These are phyloP conservation scores for Phoma sp. DNA, from an alignment of 2,329 filamentous ascomycete species.

Conservation along the genomic window DNA sequence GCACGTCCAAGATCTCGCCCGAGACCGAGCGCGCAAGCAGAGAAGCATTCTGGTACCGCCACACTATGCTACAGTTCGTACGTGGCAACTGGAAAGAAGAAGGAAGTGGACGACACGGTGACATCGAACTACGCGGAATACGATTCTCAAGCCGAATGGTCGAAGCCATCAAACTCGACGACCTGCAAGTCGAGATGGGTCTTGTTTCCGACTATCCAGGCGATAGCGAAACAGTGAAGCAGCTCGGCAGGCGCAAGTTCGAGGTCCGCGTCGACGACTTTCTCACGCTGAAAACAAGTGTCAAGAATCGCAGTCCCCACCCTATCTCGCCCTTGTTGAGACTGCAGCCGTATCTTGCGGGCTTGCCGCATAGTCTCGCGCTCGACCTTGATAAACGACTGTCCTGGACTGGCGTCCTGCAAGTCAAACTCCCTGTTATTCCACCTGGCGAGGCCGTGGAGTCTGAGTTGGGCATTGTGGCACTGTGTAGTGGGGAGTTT, in stretches of 20 bases:
- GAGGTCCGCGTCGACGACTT: constrained; percentile 66
- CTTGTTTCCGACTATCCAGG: constrained; percentile 27
- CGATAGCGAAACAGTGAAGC: constrained; percentile 29
- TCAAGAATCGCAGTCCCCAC: constrained; percentile 75
- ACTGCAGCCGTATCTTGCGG: constrained; percentile 77
- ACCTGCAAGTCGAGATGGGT: constrained; percentile 69
- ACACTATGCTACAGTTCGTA: constrained; percentile 76
- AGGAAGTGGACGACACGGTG: constrained; percentile 64
- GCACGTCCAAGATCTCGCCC: constrained; percentile 77
- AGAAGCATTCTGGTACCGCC: constrained; percentile 91
- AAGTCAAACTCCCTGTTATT: constrained; percentile 73
- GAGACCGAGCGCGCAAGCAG: constrained; percentile 79
- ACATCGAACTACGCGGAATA: constrained; percentile 78
- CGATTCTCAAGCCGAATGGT: constrained; percentile 80
- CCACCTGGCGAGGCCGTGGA: constrained; percentile 65
- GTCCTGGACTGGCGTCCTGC: constrained; percentile 83
- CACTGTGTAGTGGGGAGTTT: constrained; percentile 81
- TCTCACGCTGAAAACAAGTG: constrained; percentile 70
- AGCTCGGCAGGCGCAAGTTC: constrained; percentile 57
- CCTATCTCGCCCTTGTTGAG: constrained; percentile 77
- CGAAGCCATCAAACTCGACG: constrained; percentile 80
- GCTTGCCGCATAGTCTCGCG: constrained; percentile 74
- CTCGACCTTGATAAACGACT: constrained; percentile 84
- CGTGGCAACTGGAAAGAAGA: constrained; percentile 74
- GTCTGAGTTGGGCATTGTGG: constrained; percentile 73